Conservation (phyloP, 148 eudicot genomes). For the Bassia scoparia region DNA sequence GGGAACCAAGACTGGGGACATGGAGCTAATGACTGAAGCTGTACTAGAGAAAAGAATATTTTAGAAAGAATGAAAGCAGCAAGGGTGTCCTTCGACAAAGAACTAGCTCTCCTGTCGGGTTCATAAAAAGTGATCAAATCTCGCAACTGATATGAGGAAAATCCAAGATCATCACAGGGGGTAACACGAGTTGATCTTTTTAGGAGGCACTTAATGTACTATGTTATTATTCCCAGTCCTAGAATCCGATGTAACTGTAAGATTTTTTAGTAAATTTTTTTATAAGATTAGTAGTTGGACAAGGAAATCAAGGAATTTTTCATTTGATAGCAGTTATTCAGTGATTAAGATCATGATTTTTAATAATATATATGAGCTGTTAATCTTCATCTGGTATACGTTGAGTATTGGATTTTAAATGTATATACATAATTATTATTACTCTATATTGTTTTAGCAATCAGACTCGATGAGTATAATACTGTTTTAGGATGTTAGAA, state of each 20-base stretch:
- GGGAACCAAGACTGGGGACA: constrained; percentile 30
- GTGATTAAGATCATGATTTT: constrained; percentile 10
- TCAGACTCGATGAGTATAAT: too few relatives aligned
- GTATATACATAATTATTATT: background rate
- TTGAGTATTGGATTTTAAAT: background rate
- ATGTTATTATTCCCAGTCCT: background rate
- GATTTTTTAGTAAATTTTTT: background rate
- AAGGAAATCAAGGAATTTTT: constrained; percentile 20
- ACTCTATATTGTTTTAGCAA: constrained; percentile 7
- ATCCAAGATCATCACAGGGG: background rate
- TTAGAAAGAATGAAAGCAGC: constrained; percentile 57
- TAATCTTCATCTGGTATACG: background rate
- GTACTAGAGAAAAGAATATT: constrained; percentile 78
- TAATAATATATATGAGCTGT: constrained; percentile 3
- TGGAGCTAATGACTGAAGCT: constrained; percentile 70
- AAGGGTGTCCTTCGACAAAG: constrained; percentile 58
- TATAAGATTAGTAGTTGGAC: background rate
- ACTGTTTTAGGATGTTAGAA: too few relatives aligned
- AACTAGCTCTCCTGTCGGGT: constrained; percentile 60
- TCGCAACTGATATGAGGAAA: background rate
- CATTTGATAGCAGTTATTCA: constrained; percentile 1
- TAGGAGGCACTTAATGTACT: background rate
- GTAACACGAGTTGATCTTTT: background rate
- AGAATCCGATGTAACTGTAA: background rate
- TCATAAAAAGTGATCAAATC: constrained; percentile 34